Conservation (phyloP, 2,329 filamentous ascomycete species). For the Elsinoe arachidis region DNA sequence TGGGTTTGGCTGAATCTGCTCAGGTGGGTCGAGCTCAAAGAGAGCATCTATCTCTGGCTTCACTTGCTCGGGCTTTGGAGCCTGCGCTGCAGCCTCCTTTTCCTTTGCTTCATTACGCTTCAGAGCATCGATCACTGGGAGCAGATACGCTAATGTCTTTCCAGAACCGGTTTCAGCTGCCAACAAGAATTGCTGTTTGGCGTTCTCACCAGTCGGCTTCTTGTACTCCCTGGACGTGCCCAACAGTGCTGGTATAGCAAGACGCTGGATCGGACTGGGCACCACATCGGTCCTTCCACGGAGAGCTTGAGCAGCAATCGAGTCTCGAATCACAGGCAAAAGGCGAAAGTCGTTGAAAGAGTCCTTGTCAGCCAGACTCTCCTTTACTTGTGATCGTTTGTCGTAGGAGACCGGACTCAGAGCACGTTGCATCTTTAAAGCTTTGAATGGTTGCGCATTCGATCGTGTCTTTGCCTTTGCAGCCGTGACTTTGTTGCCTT, state of each 20-base stretch:
- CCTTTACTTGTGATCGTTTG: constrained; percentile 54
- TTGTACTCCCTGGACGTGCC: constrained; percentile 34
- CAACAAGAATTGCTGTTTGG: constrained; percentile 60
- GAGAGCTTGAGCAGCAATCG: constrained; percentile 65
- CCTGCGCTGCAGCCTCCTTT: constrained; percentile 40
- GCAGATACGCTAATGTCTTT: constrained; percentile 86
- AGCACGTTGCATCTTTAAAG: constrained; percentile 86
- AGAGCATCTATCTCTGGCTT: constrained; percentile 44
- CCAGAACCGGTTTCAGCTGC: constrained; percentile 96
- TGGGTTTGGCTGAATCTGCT: constrained; percentile 58
- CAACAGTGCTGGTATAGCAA: constrained; percentile 77
- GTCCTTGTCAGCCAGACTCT: constrained; percentile 55
- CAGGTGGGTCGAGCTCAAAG: constrained; percentile 52
- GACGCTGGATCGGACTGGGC: constrained; percentile 80
- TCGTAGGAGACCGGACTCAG: constrained; percentile 70
- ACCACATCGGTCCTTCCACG: constrained; percentile 63
- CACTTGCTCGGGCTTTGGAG: constrained; percentile 20
- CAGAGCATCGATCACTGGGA: constrained; percentile 75
- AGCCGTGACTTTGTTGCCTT: constrained; percentile 36
- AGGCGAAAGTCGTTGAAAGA: constrained; percentile 76
- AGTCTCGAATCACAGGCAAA: constrained; percentile 60
- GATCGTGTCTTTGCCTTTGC: constrained; percentile 23
- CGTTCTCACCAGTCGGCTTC: constrained; percentile 20
- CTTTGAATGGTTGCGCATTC: constrained; percentile 56
- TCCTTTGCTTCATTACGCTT: constrained; percentile 61